These are phyloP conservation scores for Mesotaenium endlicherianum DNA, from an alignment of 139 green algal species.

Conservation along the genomic window DNA sequence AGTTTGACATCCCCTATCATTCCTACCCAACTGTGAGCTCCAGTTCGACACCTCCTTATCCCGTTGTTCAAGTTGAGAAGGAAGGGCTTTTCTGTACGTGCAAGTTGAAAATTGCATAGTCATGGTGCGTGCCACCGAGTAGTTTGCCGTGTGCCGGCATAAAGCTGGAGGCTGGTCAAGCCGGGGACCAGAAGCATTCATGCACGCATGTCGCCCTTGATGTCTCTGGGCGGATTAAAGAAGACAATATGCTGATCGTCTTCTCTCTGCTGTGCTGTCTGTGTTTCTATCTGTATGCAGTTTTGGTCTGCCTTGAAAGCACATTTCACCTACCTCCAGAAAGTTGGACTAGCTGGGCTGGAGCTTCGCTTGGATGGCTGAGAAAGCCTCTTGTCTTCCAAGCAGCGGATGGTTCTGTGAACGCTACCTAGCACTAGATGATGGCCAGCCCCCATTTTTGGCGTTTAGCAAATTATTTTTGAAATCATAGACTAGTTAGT, in stretches of 20 bases:
- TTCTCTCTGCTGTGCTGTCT: background rate
- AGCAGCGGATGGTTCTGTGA: too few relatives aligned
- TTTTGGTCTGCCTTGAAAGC: conserved; percentile 50
- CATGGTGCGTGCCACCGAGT: background rate
- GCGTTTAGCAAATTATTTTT: too few relatives aligned
- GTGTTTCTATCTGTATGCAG: conserved; percentile 21
- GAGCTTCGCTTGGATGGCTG: conserved; percentile 17
- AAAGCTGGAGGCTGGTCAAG: background rate
- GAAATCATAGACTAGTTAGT: too few relatives aligned
- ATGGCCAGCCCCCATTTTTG: too few relatives aligned
- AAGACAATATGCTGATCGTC: background rate
- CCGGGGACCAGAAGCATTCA: background rate
- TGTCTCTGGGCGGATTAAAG: background rate
- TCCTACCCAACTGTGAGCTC: conserved; percentile 45
- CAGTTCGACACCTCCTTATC: background rate
- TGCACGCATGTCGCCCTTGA: background rate
- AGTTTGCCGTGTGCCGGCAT: background rate
- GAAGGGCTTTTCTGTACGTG: background rate
- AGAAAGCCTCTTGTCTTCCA: too few relatives aligned
- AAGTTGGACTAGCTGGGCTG: conserved; percentile 10
- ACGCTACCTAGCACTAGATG: too few relatives aligned
- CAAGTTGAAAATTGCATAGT: background rate
- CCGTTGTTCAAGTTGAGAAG: background rate
- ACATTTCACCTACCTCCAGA: conserved; percentile 52
- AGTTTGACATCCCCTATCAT: conserved; percentile 55